These are phyloP conservation scores for Tulasnella sp. DNA, from an alignment of 768 basidiomycete genomes.

Conservation along the genomic window DNA sequence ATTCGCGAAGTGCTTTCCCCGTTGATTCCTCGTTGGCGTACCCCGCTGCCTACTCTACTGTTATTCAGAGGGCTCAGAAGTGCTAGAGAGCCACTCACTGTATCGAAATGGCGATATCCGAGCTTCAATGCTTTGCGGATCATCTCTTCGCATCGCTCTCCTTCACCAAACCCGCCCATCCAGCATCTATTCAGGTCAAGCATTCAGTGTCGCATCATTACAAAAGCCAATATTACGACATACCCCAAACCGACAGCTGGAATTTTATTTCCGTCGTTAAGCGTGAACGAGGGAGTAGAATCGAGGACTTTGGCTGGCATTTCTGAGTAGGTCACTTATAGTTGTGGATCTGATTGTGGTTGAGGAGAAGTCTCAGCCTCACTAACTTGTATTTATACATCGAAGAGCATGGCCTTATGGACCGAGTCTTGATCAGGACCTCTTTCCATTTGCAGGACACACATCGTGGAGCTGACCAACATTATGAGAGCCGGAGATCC, in stretches of 20 bases:
- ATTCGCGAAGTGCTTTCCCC: conserved; percentile 33
- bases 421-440: too few species aligned
- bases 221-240: neutral
- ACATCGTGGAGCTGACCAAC: too few species aligned
- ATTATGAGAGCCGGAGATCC: too few species aligned
- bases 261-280: conserved; percentile 40
- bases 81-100: neutral
- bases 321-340: neutral
- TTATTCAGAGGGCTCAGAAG: neutral
- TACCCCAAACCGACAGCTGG: conserved; percentile 67
- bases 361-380: too few species aligned
- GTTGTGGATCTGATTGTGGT: too few species aligned
- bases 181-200: conserved; percentile 27
- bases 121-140: neutral
- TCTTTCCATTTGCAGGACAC: too few species aligned
- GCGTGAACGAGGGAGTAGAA: conserved; percentile 19
- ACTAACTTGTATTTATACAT: too few species aligned
- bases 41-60: neutral
- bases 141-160: conserved; percentile 1
- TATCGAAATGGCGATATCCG: conserved; percentile 8
- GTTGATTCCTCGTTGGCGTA: conserved; percentile 35
- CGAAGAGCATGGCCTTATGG: too few species aligned
- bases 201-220: neutral
- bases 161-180: conserved; percentile 3
- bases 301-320: too few species aligned